These are phyloP conservation scores for Fermentozyma sake DNA, from an alignment of 1,139 yeast genomes.

Conservation along the genomic window DNA sequence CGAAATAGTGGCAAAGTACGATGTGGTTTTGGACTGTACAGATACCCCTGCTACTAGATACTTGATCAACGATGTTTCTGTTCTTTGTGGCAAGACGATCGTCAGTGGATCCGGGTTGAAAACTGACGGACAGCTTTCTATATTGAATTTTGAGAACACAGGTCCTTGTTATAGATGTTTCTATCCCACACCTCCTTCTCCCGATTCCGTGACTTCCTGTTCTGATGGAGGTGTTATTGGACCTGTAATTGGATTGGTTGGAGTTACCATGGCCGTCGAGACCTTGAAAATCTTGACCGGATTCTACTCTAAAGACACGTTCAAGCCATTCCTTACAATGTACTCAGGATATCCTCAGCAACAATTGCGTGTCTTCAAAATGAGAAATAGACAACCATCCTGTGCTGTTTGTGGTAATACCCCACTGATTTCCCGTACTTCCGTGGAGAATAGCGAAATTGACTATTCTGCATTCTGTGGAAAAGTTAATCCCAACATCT, in stretches of 20 bases:
- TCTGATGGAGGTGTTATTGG: slow-evolving; percentile 95
- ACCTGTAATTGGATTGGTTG: slow-evolving; percentile 90
- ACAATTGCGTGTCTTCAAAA: slow-evolving; percentile 65
- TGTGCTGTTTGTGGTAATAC: slow-evolving; percentile 68
- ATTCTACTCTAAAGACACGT: slow-evolving; percentile 45
- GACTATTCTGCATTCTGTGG: slow-evolving; percentile 81
- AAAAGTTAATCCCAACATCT: slow-evolving; percentile 40
- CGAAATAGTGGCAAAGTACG: slow-evolving; percentile 57
- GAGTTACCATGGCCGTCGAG: slow-evolving; percentile 85
- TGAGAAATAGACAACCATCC: slow-evolving; percentile 60
- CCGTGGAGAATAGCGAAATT: slow-evolving; percentile 43
- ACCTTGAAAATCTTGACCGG: slow-evolving; percentile 70
- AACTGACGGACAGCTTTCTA: slow-evolving; percentile 84
- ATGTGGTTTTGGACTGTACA: slow-evolving; percentile 85
- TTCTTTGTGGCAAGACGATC: slow-evolving; percentile 61
- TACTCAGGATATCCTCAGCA: slow-evolving; percentile 77
- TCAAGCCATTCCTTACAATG: slow-evolving; percentile 64
- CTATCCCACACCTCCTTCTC: slow-evolving; percentile 87
- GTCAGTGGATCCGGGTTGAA: slow-evolving; percentile 91
- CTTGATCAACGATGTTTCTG: slow-evolving; percentile 82
- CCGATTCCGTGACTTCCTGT: slow-evolving; percentile 78
- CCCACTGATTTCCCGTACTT: slow-evolving; percentile 40
- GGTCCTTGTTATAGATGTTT: slow-evolving; percentile 97
- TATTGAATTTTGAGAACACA: slow-evolving; percentile 57
- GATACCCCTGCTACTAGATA: slow-evolving; percentile 90